Evolutionary conservation across 1,284 basidiomycete genomes (phyloP), one percentile per base, ranked within the genome.

Genomic region (Xerocomus minutiporus): DNA sequence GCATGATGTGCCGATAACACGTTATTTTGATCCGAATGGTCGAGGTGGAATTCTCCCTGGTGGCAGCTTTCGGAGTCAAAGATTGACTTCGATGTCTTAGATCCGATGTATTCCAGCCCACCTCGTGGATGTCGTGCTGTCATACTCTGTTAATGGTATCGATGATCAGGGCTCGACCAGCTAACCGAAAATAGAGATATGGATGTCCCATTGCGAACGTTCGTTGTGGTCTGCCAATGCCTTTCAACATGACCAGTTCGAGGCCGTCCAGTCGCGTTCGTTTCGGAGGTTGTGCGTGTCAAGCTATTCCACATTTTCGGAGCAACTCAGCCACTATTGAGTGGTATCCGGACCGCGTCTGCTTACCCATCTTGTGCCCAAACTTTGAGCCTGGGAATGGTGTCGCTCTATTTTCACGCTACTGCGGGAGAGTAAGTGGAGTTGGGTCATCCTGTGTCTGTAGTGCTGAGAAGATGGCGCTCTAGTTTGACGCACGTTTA

Each of bases 381-480:
- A 15, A 26, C 23, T 26, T 26, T 41, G 41, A 43, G 26, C 41
- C 41, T 43, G 41, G 41, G 41, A 43, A 43, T 15, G 26, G 41
- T 17, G 15, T 29, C n/a, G 26, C 26, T 43, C 26, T 31, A 15
- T 23, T 20, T 25, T 47, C 55, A 50, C 8, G 50, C 28, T 52
- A 46, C 60, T 54, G 50, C 47, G 50, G 46, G 46, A 57, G 53
- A 48, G 55, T 52, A 45, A 54, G 50, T 57, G 48, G 42, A 42
- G 51, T 53, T 51, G 48, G 50, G 53, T 51, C 40, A 45, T 51
- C 57, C 60, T 51, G 62, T 57, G 52, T 45, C 28, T 20, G 35
- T 34, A 13, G 42, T 51, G 44, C 51, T 54, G 50, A 48, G 53
- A 51, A 47, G 47, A 53, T 28, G 46, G 15, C 17, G 23, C n/a